These are phyloP conservation scores for Hsuehochloa calcarea DNA, from an alignment of 176 grass and related monocot genomes.

Conservation along the genomic window DNA sequence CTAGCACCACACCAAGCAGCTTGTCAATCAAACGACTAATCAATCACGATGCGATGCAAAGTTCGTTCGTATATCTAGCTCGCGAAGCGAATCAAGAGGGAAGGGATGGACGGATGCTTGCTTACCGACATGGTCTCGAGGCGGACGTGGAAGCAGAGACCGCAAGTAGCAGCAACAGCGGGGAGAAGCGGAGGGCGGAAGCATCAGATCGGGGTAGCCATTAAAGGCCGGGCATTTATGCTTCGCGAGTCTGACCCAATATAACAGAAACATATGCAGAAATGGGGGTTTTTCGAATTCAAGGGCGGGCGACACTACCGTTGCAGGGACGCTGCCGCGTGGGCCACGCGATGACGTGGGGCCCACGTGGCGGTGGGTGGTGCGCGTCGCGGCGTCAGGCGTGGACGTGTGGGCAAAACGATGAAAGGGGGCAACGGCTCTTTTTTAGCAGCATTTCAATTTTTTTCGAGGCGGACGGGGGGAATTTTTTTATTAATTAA, in stretches of 20 bases:
- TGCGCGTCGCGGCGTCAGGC: background rate
- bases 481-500: no score
- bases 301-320: background rate
- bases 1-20: background rate
- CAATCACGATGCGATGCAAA: background rate
- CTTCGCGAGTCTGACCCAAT: constrained; percentile 10
- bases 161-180: background rate
- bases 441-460: constrained; percentile 40
- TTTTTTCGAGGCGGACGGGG: background rate
- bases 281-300: constrained; percentile 25
- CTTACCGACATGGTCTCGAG: constrained; percentile 16
- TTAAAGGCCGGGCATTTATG: constrained; percentile 37
- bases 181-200: constrained; percentile 2
- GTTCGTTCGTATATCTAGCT: background rate
- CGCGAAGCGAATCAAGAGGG: background rate
- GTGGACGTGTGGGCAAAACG: constrained; percentile 26
- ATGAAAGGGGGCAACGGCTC: constrained; percentile 37
- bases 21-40: background rate
- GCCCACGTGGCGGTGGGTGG: background rate
- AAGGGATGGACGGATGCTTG: background rate
- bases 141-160: background rate
- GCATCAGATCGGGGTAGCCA: constrained; percentile 38
- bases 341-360: background rate
- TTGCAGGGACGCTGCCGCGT: background rate
- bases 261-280: constrained; percentile 37